Base-by-base conservation (phyloP, 345 rosid genomes). In the Eucalyptus leucophloia region DNA sequence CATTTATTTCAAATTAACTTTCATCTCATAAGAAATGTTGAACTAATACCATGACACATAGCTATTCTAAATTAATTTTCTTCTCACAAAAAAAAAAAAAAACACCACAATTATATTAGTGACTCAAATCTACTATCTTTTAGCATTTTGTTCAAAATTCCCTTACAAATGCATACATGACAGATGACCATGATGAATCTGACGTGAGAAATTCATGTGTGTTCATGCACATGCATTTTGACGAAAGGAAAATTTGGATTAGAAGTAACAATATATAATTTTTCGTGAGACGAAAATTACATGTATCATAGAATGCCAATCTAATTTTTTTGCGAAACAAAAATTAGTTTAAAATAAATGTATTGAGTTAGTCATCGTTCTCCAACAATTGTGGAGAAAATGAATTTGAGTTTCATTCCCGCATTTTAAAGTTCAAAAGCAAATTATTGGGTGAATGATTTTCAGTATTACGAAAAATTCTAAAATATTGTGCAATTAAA, bases 311-410 rank as follows among this genome's bases (percentile, higher is more conserved):
- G 28, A 24, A 56, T 3, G 0, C 2, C 9, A 30, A 7, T 65
- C 2, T 15, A 1, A 13, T 2, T 30, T 9, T 9, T 34, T 72
- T 19, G 8, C 1, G 3, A 10, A 40, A 21, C 5, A 1, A 72
- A 37, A 37, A 5, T 72, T 10, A 37, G 2, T 72, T 37, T 10
- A 32, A 9, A 18, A 9, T 19, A 18, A 5, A 37, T 9, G 2
- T 37, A 37, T 72, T 3, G 2, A 10, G 15, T 37, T 0, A 12
- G 1, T 3, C 15, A 6, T 0, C 7, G 2, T 34, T 18, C 26
- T 11, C 7, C 2, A 37, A 19, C 4, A 72, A 6, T 19, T 18
- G 28, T 11, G 14, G 26, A 34, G 26, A 19, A 1, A 37, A 1
- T 15, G 14, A 0, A 18, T 72, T 37, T 4, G 17, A 72, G 45